phyloP scores from a whole-genome alignment of 2,329 filamentous ascomycete genomes.

The Ceratocystis harringtonii region DNA sequence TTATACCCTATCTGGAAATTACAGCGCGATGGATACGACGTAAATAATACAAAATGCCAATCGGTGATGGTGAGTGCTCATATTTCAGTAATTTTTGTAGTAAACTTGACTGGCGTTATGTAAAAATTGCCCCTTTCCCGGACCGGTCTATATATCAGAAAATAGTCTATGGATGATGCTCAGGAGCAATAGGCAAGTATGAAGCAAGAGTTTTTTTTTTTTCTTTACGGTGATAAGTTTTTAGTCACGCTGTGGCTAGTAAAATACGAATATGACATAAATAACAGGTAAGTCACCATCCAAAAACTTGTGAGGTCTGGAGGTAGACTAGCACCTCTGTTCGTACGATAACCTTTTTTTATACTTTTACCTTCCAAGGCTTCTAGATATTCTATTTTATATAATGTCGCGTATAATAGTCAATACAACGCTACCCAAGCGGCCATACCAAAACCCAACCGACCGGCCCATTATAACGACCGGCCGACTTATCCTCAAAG shows the following conservation, averaged over 20 bases:
- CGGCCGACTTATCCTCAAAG: conserved; percentile 40
- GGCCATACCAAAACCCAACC: conserved; percentile 28
- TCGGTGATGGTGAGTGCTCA: too few species aligned
- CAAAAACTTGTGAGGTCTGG: not conserved
- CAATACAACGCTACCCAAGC: conserved; percentile 33
- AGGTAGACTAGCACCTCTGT: not conserved
- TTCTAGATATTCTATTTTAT: conserved; percentile 6
- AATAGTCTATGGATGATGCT: too few species aligned
- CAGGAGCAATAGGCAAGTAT: not conserved
- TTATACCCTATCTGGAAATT: too few species aligned
- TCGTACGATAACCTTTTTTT: not conserved
- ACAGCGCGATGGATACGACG: too few species aligned
- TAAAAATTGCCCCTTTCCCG: too few species aligned
- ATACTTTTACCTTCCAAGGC: not conserved
- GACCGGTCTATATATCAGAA: too few species aligned
- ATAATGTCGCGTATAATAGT: conserved; percentile 26
- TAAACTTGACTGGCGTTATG: too few species aligned
- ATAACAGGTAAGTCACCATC: not conserved
- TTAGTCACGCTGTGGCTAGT: not conserved
- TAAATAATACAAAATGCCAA: too few species aligned
- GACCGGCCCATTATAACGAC: conserved; percentile 32
- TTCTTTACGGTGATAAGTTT: not conserved
- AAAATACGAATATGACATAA: not conserved
- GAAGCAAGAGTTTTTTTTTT: not conserved
- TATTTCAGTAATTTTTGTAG: too few species aligned